phyloP scores from a whole-genome alignment of 208 protist species.

The Plasmodiophora brassicae region DNA sequence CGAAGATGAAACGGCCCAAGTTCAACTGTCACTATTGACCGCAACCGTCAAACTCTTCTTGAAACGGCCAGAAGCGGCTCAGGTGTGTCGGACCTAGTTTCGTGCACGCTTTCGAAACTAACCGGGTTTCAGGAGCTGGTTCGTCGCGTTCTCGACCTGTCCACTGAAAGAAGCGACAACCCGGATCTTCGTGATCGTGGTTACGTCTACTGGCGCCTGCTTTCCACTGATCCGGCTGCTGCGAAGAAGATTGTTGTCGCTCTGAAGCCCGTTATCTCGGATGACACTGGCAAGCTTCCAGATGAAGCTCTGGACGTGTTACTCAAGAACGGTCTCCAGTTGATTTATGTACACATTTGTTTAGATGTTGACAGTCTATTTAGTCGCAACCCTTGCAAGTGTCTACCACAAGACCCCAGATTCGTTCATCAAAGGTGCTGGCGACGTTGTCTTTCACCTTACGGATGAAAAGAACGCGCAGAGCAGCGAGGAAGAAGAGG shows the following conservation, averaged over 20 bases:
- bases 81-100: background rate
- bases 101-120: background rate
- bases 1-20: constrained; percentile 73
- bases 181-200: constrained; percentile 96
- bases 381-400: constrained; percentile 79
- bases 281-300: constrained; percentile 81
- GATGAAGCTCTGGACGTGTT: constrained; percentile 79
- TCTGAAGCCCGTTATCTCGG: constrained; percentile 74
- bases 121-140: constrained; percentile 43
- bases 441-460: constrained; percentile 16
- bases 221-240: constrained; percentile 89
- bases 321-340: constrained; percentile 53
- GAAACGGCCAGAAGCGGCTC: constrained; percentile 61
- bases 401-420: constrained; percentile 89
- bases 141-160: constrained; percentile 57
- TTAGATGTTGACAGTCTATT: constrained; percentile 48
- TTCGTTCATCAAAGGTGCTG: constrained; percentile 72
- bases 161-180: constrained; percentile 75
- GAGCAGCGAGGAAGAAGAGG: constrained; percentile 35
- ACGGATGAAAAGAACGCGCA: constrained; percentile 5
- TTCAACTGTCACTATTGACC: constrained; percentile 91
- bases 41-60: constrained; percentile 96
- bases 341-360: background rate
- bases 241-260: constrained; percentile 72
- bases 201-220: constrained; percentile 97